Evolutionary conservation across 108 stramenopile genomes (phyloP).

Genomic region (Nitzschia palea): DNA sequence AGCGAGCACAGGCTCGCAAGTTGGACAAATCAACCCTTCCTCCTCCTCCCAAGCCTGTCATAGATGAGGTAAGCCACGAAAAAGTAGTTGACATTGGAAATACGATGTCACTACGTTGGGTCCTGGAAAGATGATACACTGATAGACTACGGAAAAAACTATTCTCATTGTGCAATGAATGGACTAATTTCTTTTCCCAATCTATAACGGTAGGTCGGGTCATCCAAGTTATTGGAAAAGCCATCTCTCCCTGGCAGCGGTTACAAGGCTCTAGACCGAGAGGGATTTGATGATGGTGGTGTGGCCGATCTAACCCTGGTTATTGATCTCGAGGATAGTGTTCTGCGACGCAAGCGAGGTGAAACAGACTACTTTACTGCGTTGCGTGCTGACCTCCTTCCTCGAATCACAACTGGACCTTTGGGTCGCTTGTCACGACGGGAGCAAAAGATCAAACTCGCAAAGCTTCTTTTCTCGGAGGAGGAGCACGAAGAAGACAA

Average conservation of each 20-base stretch:
- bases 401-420: constrained; percentile 71
- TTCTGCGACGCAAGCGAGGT: constrained; percentile 80
- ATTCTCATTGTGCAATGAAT: no score
- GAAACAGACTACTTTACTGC: constrained; percentile 82
- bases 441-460: constrained; percentile 86
- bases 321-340: constrained; percentile 87
- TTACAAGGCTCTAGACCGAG: constrained; percentile 80
- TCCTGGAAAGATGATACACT: no score
- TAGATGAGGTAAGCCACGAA: constrained; percentile 84
- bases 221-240: constrained; percentile 74
- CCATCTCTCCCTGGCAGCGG: constrained; percentile 78
- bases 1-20: constrained; percentile 67
- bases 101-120: no score
- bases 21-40: constrained; percentile 75
- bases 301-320: constrained; percentile 88
- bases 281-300: constrained; percentile 88
- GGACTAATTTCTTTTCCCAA: background rate
- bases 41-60: constrained; percentile 69
- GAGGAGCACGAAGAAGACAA: constrained; percentile 82
- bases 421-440: constrained; percentile 74
- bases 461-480: constrained; percentile 86
- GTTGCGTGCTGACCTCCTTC: constrained; percentile 79
- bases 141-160: no score
- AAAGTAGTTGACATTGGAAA: no score
- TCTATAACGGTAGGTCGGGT: constrained; percentile 79